Evolutionary conservation across 2,329 filamentous ascomycete genomes (phyloP), one percentile per base, ranked within the genome.

Genomic region (Alternaria viburni): DNA sequence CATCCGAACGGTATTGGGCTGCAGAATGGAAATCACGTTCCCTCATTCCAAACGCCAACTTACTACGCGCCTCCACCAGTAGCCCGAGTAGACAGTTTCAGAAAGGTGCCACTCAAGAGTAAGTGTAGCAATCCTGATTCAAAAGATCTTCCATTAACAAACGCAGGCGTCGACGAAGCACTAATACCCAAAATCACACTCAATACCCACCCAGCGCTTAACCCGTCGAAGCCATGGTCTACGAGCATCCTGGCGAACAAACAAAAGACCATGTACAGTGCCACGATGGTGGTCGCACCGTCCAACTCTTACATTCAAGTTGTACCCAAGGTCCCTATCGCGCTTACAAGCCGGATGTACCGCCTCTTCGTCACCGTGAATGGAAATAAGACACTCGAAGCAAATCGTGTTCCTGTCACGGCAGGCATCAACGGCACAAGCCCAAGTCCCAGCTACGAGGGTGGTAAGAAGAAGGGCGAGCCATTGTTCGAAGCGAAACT

Each of bases 401-500:
- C 86, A 23, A 84, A 86, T 4, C 85, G 87, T 21, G 88, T 88
- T 55, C 80, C 82, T 59, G 78, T 75, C n/a, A 76, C 73, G 0
- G 72, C 73, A 26, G 75, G 75, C 9, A 77, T 79, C 62, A 78
- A 79, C 41, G 76, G 75, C 21, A 47, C 64, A 15, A 66, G 57
- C 15, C 68, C 68, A 5, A 67, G 66, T 4, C 59, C 70, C 1
- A 70, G 72, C 21, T 70, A 69, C 47, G 76, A 79, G 51, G 71
- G 69, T 7, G 75, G 74, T 21, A 81, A 86, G 47, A 81, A 83
- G 55, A 69, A 84, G 80, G 50, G 83, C 85, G 62, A 88, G 88
- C 89, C 90, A n/a, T 82, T 91, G 0, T 97, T 93, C 71, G 93
- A 97, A 70, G 86, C 89, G 8, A 87, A 87, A 55, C 82, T 97